Evolutionary conservation across 768 basidiomycete species (phyloP), one percentile per base, ranked within the genome.

Genomic region (Panaeolus papilionaceus): DNA sequence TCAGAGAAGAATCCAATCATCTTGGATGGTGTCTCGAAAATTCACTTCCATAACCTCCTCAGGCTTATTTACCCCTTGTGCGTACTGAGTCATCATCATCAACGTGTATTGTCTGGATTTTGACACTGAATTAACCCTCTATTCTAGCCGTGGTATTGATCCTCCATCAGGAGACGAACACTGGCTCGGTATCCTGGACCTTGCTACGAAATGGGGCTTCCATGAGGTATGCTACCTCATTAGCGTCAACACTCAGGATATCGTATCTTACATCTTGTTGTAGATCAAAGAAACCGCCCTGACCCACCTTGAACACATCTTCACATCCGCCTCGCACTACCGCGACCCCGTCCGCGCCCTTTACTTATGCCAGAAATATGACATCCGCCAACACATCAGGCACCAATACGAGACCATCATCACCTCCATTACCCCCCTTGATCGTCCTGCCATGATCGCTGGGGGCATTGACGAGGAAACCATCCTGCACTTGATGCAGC

Each of bases 151-250:
- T 28, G 33, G 54, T 33, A n/a, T 58, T 16, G 54, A 58, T n/a
- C 54, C 26, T 28, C 54, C 54, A 58, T 58, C 54, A 3, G 33
- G 54, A 4, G 54, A 58, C 4, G 54, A 58, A 37, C 54, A 58
- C 14, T 58, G 54, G 54, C 12, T 58, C 2, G 54, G 54, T 37
- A 37, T 58, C 1, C 54, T 58, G 11, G 54, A 58, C 14, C 54
- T 58, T 4, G 10, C 54, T 2, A 58, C 54, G 28, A 58, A 33
- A 33, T 58, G 54, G 54, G 54, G 54, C 2, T 58, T 58, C n/a
- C 10, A 37, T 5, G 33, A 58, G 54, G 54, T 58, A 18, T 49
- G 20, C 33, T 33, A 33, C 33, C 1, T 2, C 5, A 3, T 3
- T 33, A 2, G 33, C 33, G 33, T 33, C 33, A 33, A 33, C 33